Percentiles rank a stretch among this genome's conserved stretches.
These are phyloP conservation scores for Russula olivacea DNA, from an alignment of 768 basidiomycete species.

Conservation along the genomic window DNA sequence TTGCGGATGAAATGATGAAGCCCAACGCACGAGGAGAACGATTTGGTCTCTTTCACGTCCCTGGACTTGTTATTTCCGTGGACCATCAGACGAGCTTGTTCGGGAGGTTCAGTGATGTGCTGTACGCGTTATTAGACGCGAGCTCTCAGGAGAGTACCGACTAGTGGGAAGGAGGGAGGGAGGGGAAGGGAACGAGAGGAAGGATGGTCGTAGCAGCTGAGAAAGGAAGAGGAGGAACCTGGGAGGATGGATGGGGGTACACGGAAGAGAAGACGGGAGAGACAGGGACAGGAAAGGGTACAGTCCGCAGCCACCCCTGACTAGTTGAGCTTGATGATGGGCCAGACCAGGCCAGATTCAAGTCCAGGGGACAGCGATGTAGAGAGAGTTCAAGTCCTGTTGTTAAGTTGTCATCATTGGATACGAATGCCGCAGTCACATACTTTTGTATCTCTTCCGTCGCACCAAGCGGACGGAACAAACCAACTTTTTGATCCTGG, in stretches of 20 bases:
- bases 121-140: neutral
- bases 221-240: neutral
- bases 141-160: neutral
- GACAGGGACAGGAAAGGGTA: neutral
- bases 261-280: neutral
- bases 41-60: neutral
- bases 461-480: neutral
- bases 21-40: neutral
- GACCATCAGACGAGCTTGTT: neutral
- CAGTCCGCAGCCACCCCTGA: neutral
- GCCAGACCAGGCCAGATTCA: neutral
- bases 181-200: neutral
- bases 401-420: neutral
- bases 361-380: neutral
- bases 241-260: neutral
- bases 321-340: neutral
- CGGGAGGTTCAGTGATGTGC: neutral
- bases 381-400: neutral
- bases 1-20: neutral
- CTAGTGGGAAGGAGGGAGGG: neutral
- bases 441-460: neutral
- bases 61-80: neutral
- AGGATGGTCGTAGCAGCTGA: neutral
- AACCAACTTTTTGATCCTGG: neutral
- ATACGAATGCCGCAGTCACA: neutral